Evolutionary conservation across 495 filamentous ascomycete species (phyloP), one percentile per base, ranked within the genome.

Genomic region (Hypoxylon subgilvum): DNA sequence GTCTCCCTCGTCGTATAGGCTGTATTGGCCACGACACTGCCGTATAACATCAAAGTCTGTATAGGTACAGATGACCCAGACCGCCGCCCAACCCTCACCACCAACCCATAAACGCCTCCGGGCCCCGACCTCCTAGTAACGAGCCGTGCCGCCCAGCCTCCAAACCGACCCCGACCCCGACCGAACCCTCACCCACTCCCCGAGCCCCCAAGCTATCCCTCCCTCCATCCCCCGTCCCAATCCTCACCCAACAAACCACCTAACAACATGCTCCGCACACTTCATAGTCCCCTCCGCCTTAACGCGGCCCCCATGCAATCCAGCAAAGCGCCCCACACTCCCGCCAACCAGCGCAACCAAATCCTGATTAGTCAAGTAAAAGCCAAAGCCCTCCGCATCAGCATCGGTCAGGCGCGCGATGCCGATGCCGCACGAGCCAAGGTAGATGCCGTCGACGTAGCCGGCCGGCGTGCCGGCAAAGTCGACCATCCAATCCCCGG

Each of bases 401-500:
- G 12, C 25, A 32, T 59, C 58, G 0, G 25, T 53, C 13, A 42
- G 58, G 3, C 63, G 45, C 7, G 50, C 38, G 36, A 69, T 30
- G 10, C 50, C 47, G 30, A 69, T 66, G 12, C 18, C 17, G 41
- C 62, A 66, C 3, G 38, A 4, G 1, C 35, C 32, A 10, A 56
- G 22, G 3, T 31, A 21, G 40, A 65, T 28, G 7, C 31, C 16
- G 56, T 60, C 53, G 22, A 23, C 28, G 30, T 52, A 65, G 17
- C 62, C 66, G 4, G 47, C 58, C 0, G 54, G 41, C 12, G 30
- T 35, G 22, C 27, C 52, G 0, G 31, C 38, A 51, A 69, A 66
- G 39, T 69, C 63, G 10, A 66, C 62, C 1, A 40, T 30, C 66
- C 66, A 69, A 43, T 61, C 58, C 6, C 58, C 66, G 0, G 52